Evolutionary conservation across 1,139 yeast species (phyloP).

Genomic region (Yamadazyma conglobata): DNA sequence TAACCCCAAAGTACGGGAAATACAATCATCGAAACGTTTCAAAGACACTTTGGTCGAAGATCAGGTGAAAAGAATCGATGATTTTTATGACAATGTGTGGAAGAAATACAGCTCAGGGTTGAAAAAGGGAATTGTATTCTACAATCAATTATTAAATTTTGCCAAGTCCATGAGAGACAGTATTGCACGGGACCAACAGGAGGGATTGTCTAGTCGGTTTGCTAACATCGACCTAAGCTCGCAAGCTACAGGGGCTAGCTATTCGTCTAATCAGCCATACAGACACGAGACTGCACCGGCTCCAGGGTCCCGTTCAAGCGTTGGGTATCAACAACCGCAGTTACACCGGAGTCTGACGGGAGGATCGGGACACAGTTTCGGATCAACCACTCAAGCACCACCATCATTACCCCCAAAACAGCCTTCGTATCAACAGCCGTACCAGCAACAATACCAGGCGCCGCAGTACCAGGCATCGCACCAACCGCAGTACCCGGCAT

Average conservation of each 20-base stretch:
- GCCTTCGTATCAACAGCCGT: constrained; percentile 6
- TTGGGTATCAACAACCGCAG: constrained; percentile 11
- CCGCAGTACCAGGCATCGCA: too few species aligned
- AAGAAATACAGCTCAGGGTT: constrained; percentile 56
- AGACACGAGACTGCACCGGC: constrained; percentile 1
- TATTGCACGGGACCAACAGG: constrained; percentile 5
- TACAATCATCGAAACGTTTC: constrained; percentile 33
- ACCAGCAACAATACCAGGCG: constrained; percentile 9
- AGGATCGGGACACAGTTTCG: constrained; percentile 4
- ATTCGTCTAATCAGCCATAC: constrained; percentile 3
- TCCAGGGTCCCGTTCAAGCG: constrained; percentile 1
- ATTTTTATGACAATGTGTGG: constrained; percentile 56
- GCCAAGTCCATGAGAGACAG: constrained; percentile 23
- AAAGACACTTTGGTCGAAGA: constrained; percentile 20
- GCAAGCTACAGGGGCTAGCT: constrained; percentile 7
- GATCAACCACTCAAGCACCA: constrained; percentile 10
- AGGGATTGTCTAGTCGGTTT: constrained; percentile 7
- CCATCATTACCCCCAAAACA: constrained; percentile 13
- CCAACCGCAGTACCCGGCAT: too few species aligned
- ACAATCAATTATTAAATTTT: constrained; percentile 49
- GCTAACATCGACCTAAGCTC: constrained; percentile 9
- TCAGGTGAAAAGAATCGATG: constrained; percentile 37
- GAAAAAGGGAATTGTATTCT: constrained; percentile 60
- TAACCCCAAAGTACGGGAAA: constrained; percentile 38
- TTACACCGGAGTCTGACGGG: constrained; percentile 10